Conservation (phyloP, 2,329 filamentous ascomycete genomes). For the Ustilaginoidea virens region DNA sequence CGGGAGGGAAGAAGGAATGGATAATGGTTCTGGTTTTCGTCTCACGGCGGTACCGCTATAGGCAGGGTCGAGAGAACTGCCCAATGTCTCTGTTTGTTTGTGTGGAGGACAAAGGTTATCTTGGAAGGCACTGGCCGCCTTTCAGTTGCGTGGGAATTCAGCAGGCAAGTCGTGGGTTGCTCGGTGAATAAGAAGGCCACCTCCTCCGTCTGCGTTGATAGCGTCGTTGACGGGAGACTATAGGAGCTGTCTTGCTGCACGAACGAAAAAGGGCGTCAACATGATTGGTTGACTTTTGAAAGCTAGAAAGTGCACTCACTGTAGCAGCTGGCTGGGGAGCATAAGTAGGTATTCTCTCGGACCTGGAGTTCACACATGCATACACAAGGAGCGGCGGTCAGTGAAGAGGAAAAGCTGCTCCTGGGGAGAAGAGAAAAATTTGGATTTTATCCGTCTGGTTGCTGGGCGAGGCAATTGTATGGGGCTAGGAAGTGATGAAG, state of each 20-base stretch:
- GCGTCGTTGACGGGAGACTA: too few relatives aligned
- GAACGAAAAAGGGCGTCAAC: too few relatives aligned
- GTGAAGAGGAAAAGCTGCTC: slow-evolving; percentile 6
- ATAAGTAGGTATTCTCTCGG: too few relatives aligned
- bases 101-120: background rate
- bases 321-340: too few relatives aligned
- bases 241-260: too few relatives aligned
- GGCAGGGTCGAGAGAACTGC: too few relatives aligned
- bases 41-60: background rate
- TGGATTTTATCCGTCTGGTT: slow-evolving; percentile 5
- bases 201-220: too few relatives aligned
- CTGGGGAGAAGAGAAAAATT: slow-evolving; percentile 4
- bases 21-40: slow-evolving; percentile 1
- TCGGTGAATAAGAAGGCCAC: slow-evolving; percentile 1
- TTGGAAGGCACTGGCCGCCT: slow-evolving; percentile 3
- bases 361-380: too few relatives aligned
- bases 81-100: too few relatives aligned
- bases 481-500: slow-evolving; percentile 13
- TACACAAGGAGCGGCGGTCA: slow-evolving; percentile 6
- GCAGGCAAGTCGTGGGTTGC: slow-evolving; percentile 1
- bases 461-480: slow-evolving; percentile 14
- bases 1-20: slow-evolving; percentile 3
- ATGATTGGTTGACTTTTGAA: slow-evolving; percentile 1
- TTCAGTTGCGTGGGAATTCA: slow-evolving; percentile 5
- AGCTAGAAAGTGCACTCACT: background rate